Percentiles rank a stretch among this genome's conserved stretches.
Conservation (phyloP, 2,329 filamentous ascomycete species). For the Tolypocladium paradoxum region DNA sequence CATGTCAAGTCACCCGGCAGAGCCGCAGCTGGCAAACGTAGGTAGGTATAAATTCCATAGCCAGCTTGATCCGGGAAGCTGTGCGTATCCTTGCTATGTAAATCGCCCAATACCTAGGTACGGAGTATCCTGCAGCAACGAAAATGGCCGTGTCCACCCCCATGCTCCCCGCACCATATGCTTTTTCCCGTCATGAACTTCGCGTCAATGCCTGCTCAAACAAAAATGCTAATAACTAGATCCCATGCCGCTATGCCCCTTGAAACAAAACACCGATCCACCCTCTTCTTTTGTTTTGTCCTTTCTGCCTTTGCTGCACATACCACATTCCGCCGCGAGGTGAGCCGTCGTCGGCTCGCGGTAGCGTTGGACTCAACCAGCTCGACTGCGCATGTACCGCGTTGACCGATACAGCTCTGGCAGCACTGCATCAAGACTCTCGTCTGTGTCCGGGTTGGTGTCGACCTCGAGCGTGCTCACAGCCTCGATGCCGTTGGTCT, state of each 20-base stretch:
- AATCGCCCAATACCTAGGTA: neutral
- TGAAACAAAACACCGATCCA: neutral
- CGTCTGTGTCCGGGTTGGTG: constrained; percentile 27
- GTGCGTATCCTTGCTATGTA: neutral
- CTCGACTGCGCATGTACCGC: constrained; percentile 23
- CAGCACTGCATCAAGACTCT: constrained; percentile 26
- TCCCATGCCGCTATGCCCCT: neutral
- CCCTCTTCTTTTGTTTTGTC: neutral
- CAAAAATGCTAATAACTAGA: neutral
- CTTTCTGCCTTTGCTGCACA: neutral
- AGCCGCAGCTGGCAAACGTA: too few relatives aligned
- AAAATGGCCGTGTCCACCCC: neutral
- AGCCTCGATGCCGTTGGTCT: constrained; percentile 7
- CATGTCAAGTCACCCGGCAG: neutral
- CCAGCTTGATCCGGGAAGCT: neutral
- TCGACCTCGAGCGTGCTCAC: constrained; percentile 22
- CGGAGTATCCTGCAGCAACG: neutral
- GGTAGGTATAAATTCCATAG: neutral
- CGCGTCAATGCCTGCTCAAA: neutral
- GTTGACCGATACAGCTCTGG: constrained; percentile 34
- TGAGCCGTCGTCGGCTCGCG: neutral
- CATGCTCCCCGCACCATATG: neutral
- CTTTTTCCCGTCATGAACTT: neutral
- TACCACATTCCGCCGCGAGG: neutral
- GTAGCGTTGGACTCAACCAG: constrained; percentile 2